phyloP scores from a whole-genome alignment of 495 filamentous ascomycete genomes.

The Penicillium silybi region DNA sequence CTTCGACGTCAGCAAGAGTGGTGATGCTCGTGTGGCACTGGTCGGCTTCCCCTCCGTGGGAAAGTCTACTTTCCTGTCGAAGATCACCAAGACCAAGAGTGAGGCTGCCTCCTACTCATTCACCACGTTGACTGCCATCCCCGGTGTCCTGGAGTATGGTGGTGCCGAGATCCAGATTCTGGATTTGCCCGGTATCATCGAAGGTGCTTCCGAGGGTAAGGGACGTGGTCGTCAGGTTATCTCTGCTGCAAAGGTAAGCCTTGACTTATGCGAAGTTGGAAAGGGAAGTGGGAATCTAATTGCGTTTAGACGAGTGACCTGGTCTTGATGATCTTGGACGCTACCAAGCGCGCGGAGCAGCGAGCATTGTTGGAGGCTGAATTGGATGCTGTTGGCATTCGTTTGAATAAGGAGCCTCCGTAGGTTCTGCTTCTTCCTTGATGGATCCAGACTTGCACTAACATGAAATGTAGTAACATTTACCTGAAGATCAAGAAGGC shows the following conservation, averaged over 20 bases:
- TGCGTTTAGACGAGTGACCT: constrained; percentile 79
- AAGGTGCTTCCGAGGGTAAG: constrained; percentile 95
- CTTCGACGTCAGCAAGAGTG: constrained; percentile 96
- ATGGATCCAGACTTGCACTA: background rate
- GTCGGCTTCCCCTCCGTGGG: constrained; percentile 98
- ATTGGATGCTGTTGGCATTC: constrained; percentile 93
- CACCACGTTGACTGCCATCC: constrained; percentile 96
- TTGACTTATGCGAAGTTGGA: background rate
- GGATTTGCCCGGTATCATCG: constrained; percentile 98
- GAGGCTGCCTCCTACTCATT: constrained; percentile 97
- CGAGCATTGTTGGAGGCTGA: constrained; percentile 85
- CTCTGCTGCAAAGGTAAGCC: constrained; percentile 76
- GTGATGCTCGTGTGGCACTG: constrained; percentile 94
- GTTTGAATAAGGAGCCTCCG: constrained; percentile 90
- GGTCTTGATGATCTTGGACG: constrained; percentile 95
- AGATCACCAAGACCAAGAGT: constrained; percentile 97
- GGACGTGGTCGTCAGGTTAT: constrained; percentile 96
- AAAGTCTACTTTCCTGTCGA: constrained; percentile 97
- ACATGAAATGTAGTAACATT: constrained; percentile 67
- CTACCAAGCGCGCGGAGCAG: constrained; percentile 95
- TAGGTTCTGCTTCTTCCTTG: constrained; percentile 36
- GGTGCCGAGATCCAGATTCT: constrained; percentile 98
- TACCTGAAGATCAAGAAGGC: constrained; percentile 98
- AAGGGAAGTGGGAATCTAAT: background rate
- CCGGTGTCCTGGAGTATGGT: constrained; percentile 96